phyloP scores from a whole-genome alignment of 192 early-diverging fungal species.

The Umbelopsis vinacea region DNA sequence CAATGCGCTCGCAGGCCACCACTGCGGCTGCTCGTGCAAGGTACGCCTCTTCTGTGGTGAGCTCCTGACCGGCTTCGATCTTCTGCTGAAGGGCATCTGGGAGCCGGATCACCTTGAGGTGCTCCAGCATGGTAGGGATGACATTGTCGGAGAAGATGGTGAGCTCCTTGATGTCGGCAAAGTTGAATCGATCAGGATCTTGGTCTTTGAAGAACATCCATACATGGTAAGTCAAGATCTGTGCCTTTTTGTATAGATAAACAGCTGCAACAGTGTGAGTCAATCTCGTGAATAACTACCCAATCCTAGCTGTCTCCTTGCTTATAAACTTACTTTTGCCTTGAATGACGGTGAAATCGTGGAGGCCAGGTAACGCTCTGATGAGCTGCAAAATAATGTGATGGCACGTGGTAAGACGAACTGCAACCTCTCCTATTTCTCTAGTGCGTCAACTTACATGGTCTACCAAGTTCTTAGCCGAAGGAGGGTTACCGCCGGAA shows the following conservation, averaged over 20 bases:
- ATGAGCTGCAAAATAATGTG: slow-evolving; percentile 46
- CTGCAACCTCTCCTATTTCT: neutral
- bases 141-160: slow-evolving; percentile 82
- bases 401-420: neutral
- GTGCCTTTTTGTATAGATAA: slow-evolving; percentile 81
- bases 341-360: slow-evolving; percentile 60
- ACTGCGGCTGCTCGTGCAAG: slow-evolving; percentile 75
- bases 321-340: slow-evolving; percentile 36
- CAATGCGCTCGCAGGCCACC: slow-evolving; percentile 63
- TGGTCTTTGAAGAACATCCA: slow-evolving; percentile 60
- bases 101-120: slow-evolving; percentile 55
- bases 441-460: neutral
- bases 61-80: slow-evolving; percentile 48
- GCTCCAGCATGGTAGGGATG: slow-evolving; percentile 66
- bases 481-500: slow-evolving; percentile 40
- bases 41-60: slow-evolving; percentile 54
- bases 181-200: slow-evolving; percentile 61
- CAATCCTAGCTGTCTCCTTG: neutral
- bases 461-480: slow-evolving; percentile 59
- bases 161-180: slow-evolving; percentile 64
- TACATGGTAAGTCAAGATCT: slow-evolving; percentile 70
- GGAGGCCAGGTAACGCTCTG: slow-evolving; percentile 69
- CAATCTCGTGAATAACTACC: neutral
- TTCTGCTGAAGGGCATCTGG: slow-evolving; percentile 53
- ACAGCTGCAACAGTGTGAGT: slow-evolving; percentile 28